Evolutionary conservation across 495 filamentous ascomycete genomes (phyloP).

Genomic region (Astrocystis sublimbata): DNA sequence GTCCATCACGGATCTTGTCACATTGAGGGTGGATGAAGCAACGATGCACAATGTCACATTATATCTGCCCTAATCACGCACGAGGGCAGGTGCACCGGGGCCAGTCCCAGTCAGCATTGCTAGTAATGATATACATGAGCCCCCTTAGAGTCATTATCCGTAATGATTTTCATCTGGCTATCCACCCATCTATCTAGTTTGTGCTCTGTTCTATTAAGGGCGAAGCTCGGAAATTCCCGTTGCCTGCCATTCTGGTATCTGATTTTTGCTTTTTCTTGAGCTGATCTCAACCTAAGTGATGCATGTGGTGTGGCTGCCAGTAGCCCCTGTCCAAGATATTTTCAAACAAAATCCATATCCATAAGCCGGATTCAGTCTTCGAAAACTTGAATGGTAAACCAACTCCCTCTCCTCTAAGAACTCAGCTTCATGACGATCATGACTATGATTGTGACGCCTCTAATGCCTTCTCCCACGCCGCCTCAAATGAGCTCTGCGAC

Average conservation of each 20-base stretch:
- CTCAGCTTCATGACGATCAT: neutral
- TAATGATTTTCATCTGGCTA: neutral
- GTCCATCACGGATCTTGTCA: neutral
- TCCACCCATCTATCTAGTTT: neutral
- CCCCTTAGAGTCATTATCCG: neutral
- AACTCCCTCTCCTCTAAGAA: too few relatives aligned
- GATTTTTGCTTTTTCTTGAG: too few relatives aligned
- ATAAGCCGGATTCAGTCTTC: too few relatives aligned
- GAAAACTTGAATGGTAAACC: too few relatives aligned
- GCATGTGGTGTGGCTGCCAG: too few relatives aligned
- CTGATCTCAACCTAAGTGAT: too few relatives aligned
- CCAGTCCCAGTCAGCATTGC: neutral
- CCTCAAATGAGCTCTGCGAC: slow-evolving; percentile 56
- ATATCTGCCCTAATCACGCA: slow-evolving; percentile 2
- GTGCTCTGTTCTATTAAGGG: neutral
- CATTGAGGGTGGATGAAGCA: neutral
- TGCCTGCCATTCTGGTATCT: too few relatives aligned
- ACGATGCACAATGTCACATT: neutral
- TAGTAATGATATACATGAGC: slow-evolving; percentile 13
- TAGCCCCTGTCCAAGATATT: too few relatives aligned
- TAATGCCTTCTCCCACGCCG: slow-evolving; percentile 63
- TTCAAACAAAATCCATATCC: too few relatives aligned
- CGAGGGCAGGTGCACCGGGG: neutral
- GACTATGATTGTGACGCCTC: slow-evolving; percentile 9
- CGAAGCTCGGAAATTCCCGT: neutral